Evolutionary conservation across 129 eudicot genomes (phyloP).

Genomic region (Flaveria robusta): DNA sequence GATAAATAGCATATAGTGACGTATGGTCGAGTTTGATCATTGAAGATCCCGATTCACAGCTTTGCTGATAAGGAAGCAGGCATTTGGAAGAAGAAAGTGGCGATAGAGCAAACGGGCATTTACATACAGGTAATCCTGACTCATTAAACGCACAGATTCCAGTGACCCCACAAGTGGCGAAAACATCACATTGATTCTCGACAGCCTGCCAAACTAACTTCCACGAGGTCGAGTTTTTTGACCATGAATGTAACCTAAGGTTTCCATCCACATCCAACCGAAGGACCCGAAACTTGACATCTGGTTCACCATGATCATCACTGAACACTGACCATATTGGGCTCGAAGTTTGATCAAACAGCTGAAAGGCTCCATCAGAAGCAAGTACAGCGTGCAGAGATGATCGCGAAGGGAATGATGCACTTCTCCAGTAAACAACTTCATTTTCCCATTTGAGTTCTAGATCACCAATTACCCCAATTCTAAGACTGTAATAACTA

Average conservation of each 20-base stretch:
- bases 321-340: slow-evolving; percentile 59
- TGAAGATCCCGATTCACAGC: slow-evolving; percentile 55
- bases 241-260: slow-evolving; percentile 64
- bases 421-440: slow-evolving; percentile 53
- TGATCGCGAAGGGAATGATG: slow-evolving; percentile 24
- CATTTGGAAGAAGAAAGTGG: slow-evolving; percentile 45
- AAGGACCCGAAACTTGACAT: slow-evolving; percentile 56
- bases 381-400: slow-evolving; percentile 41
- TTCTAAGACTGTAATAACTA: slow-evolving; percentile 59
- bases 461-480: slow-evolving; percentile 46
- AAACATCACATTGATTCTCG: slow-evolving; percentile 62
- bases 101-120: slow-evolving; percentile 49
- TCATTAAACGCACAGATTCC: slow-evolving; percentile 56
- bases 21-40: slow-evolving; percentile 52
- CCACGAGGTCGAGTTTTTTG: slow-evolving; percentile 53
- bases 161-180: slow-evolving; percentile 56
- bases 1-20: slow-evolving; percentile 54
- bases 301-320: slow-evolving; percentile 57
- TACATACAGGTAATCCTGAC: slow-evolving; percentile 49
- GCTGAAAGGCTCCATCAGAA: slow-evolving; percentile 55
- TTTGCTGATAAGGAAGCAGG: slow-evolving; percentile 52
- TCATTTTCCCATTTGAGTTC: slow-evolving; percentile 64
- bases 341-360: slow-evolving; percentile 47
- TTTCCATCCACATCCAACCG: slow-evolving; percentile 68
- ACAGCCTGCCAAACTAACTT: slow-evolving; percentile 66